A percentile compares a stretch with the other conserved stretches of the same genome.
Evolutionary conservation across 2,329 filamentous ascomycete genomes (phyloP).

Genomic region (Botrytis tulipae): DNA sequence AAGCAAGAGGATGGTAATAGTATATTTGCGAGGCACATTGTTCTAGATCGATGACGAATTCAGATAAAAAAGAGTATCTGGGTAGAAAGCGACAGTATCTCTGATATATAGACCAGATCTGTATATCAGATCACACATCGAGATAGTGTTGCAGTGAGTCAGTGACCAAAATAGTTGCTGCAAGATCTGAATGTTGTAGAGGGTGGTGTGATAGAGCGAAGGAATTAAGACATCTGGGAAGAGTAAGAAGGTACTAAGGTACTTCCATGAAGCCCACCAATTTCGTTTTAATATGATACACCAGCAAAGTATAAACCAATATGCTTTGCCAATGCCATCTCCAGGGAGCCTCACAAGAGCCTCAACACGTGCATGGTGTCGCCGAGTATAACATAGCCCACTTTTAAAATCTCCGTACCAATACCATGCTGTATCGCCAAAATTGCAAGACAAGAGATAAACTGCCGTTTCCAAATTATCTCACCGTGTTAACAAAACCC

Average conservation of each 20-base stretch:
- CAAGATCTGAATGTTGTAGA: not conserved
- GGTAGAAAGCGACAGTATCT: not conserved
- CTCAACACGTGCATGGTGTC: not conserved
- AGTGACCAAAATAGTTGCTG: not conserved
- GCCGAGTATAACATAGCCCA: slow-evolving; percentile 5
- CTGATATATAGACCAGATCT: not conserved
- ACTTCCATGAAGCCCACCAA: not conserved
- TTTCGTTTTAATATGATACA: not conserved
- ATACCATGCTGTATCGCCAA: not conserved
- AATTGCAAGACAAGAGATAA: not conserved
- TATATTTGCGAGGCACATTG: not conserved
- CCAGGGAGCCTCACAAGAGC: not conserved
- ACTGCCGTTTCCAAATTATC: not conserved
- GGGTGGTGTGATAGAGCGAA: not conserved
- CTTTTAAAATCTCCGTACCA: not conserved
- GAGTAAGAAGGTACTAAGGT: not conserved
- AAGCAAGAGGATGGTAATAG: not conserved
- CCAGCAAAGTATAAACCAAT: not conserved
- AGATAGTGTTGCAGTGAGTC: not conserved
- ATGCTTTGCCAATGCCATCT: not conserved
- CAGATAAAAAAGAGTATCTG: not conserved
- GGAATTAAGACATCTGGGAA: not conserved
- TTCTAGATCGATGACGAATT: not conserved
- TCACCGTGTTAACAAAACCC: not conserved
- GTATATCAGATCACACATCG: not conserved